Conservation (phyloP, 1,284 basidiomycete species). For the Ceratobasidium sp. region DNA sequence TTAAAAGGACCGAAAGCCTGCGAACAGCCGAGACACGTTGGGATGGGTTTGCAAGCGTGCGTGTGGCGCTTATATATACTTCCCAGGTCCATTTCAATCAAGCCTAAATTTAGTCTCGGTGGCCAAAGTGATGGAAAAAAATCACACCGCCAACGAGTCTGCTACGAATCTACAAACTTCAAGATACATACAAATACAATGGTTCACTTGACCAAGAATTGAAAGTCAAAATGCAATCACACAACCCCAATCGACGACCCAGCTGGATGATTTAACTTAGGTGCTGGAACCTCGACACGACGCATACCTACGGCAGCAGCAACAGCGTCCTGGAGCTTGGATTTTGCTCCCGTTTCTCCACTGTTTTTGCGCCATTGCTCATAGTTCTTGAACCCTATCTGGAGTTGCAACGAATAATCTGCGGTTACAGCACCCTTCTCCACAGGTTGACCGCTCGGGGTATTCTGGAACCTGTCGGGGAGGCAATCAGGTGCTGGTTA, state of each 20-base stretch:
- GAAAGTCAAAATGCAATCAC: too few species aligned
- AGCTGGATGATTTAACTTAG: neutral
- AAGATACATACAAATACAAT: too few species aligned
- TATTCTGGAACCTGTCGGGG: constrained; percentile 29
- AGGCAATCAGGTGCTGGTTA: neutral
- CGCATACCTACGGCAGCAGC: neutral
- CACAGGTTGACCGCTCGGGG: constrained; percentile 24
- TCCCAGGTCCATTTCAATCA: too few species aligned
- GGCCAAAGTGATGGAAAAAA: too few species aligned
- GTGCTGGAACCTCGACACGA: constrained; percentile 6
- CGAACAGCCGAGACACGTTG: neutral
- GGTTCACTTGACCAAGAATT: too few species aligned
- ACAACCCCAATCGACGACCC: too few species aligned
- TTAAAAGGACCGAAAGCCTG: neutral
- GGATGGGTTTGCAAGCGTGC: neutral
- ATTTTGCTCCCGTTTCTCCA: neutral
- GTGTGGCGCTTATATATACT: neutral
- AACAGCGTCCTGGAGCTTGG: neutral
- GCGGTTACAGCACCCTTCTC: constrained; percentile 16
- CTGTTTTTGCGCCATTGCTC: neutral
- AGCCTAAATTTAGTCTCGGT: too few species aligned
- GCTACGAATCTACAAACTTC: too few species aligned
- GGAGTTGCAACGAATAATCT: constrained; percentile 37
- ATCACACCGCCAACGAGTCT: too few species aligned
- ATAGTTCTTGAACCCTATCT: constrained; percentile 31